These are phyloP conservation scores for Calonectria hawksworthii DNA, from an alignment of 2,329 filamentous ascomycete genomes.

Conservation along the genomic window DNA sequence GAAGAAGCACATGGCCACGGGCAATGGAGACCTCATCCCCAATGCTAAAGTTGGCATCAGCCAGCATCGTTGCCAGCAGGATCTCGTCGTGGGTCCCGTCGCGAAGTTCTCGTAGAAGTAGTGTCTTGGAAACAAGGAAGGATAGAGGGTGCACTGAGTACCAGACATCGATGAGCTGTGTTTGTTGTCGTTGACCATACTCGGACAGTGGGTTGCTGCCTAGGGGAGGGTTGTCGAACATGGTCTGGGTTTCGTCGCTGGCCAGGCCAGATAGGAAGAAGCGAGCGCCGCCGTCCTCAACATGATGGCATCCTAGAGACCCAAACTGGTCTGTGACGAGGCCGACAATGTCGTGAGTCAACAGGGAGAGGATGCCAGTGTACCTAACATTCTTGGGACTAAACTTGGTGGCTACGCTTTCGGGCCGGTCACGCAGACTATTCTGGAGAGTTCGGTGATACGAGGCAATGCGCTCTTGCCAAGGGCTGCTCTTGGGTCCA, in stretches of 20 bases:
- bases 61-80: slow-evolving; percentile 55
- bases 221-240: slow-evolving; percentile 47
- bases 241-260: slow-evolving; percentile 46
- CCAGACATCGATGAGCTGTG: slow-evolving; percentile 58
- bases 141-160: slow-evolving; percentile 57
- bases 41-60: slow-evolving; percentile 54
- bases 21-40: slow-evolving; percentile 45
- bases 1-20: slow-evolving; percentile 50
- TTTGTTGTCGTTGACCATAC: slow-evolving; percentile 50
- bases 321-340: slow-evolving; percentile 48
- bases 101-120: slow-evolving; percentile 54
- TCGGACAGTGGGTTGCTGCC: slow-evolving; percentile 46
- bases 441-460: slow-evolving; percentile 34
- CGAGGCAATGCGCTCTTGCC: slow-evolving; percentile 39
- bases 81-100: slow-evolving; percentile 56
- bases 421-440: slow-evolving; percentile 28
- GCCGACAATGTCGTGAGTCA: slow-evolving; percentile 50
- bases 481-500: slow-evolving; percentile 34
- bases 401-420: slow-evolving; percentile 34
- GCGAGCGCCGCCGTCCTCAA: slow-evolving; percentile 44
- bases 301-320: slow-evolving; percentile 46
- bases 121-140: slow-evolving; percentile 57
- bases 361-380: slow-evolving; percentile 45
- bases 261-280: slow-evolving; percentile 47
- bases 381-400: slow-evolving; percentile 39